A percentile compares a stretch with the other conserved stretches of the same genome.
Conservation (phyloP, 345 rosid genomes). For the Eucalyptus lansdowneana region DNA sequence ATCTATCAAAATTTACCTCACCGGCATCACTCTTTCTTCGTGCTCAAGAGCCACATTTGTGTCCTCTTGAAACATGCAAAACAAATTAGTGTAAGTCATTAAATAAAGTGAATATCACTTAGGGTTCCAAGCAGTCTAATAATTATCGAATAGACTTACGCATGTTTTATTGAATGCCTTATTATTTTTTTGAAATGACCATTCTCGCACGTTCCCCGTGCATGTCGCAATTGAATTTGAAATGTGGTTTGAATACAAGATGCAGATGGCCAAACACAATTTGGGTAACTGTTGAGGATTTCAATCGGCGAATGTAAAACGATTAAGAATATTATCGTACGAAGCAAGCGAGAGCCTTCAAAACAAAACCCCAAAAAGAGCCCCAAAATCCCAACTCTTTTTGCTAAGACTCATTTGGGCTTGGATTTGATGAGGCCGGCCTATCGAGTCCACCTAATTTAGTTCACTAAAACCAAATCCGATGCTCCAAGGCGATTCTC, state of each 20-base stretch:
- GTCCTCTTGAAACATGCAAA: not conserved
- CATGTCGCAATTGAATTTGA: not conserved
- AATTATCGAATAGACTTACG: not conserved
- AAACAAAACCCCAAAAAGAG: no score
- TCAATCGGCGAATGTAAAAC: no score
- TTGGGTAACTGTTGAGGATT: no score
- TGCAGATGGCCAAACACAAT: no score
- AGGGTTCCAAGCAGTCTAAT: not conserved
- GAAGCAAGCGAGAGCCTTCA: not conserved
- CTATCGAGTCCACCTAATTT: not conserved
- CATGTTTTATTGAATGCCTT: not conserved
- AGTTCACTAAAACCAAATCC: not conserved
- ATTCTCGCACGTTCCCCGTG: not conserved
- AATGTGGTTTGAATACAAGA: no score
- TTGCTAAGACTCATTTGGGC: not conserved
- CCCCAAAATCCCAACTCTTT: not conserved
- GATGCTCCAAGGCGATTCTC: not conserved
- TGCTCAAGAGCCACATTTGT: not conserved
- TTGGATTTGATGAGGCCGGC: not conserved
- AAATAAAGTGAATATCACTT: not conserved
- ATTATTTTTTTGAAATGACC: not conserved
- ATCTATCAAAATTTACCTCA: not conserved
- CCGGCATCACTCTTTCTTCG: fast-evolving
- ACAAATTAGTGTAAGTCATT: not conserved
- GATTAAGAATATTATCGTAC: no score